phyloP scores from a whole-genome alignment of 768 basidiomycete species.

The Amanita jacksonii region DNA sequence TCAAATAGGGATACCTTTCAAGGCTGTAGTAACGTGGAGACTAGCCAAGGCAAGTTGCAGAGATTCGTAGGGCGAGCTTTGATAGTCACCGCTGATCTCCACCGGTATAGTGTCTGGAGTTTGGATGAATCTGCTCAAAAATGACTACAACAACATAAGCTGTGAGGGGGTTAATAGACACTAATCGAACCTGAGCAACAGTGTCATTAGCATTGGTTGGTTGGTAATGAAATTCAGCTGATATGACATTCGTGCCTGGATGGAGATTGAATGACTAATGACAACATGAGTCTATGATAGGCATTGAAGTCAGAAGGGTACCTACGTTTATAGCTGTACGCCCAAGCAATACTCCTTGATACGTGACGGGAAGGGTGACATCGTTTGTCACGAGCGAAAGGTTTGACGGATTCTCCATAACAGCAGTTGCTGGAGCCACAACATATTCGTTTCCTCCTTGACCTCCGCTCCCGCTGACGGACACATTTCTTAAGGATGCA shows the following conservation, averaged over 20 bases:
- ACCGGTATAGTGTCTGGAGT: slow-evolving; percentile 36
- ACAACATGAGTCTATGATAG: slow-evolving; percentile 2
- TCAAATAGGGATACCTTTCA: slow-evolving; percentile 29
- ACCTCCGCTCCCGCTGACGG: slow-evolving; percentile 60
- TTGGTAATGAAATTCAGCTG: slow-evolving; percentile 59
- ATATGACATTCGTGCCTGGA: slow-evolving; percentile 44
- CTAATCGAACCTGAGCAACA: slow-evolving; percentile 35
- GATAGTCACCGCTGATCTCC: slow-evolving; percentile 47
- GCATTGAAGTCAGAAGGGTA: too few relatives aligned
- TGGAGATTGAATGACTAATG: slow-evolving; percentile 46
- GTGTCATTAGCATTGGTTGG: slow-evolving; percentile 61
- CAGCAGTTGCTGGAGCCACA: slow-evolving; percentile 43
- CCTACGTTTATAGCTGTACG: slow-evolving; percentile 49
- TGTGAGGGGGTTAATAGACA: background rate
- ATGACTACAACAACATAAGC: slow-evolving; percentile 25
- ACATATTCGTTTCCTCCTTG: slow-evolving; percentile 51
- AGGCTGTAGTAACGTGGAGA: slow-evolving; percentile 36
- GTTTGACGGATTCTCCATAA: slow-evolving; percentile 59
- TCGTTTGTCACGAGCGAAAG: slow-evolving; percentile 50
- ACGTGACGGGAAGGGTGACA: slow-evolving; percentile 49
- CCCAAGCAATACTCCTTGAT: slow-evolving; percentile 46
- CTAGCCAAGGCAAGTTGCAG: slow-evolving; percentile 46
- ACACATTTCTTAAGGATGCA: slow-evolving; percentile 44
- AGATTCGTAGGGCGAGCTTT: slow-evolving; percentile 54
- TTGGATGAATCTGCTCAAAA: slow-evolving; percentile 53